These are phyloP conservation scores for Perkinsus olseni DNA, from an alignment of 169 alveolate genomes.

Conservation along the genomic window DNA sequence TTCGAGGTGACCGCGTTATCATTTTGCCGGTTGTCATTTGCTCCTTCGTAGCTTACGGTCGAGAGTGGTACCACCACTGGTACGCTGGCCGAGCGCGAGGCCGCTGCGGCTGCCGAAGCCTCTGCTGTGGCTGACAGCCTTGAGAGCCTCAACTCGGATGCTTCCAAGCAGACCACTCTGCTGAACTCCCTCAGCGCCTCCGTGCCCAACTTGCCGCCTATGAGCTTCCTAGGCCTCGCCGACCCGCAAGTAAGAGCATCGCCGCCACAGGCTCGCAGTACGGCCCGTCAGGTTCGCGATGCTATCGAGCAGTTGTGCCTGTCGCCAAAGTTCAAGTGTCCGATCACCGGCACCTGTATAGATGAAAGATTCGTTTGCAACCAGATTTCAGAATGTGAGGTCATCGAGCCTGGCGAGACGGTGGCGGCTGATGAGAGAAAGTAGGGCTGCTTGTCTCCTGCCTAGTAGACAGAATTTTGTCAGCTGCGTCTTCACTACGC, in stretches of 20 bases:
- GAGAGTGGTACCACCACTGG: not conserved
- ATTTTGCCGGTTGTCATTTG: not conserved
- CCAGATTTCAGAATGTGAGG: not conserved
- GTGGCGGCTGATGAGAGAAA: too few species aligned
- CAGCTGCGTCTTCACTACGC: not conserved
- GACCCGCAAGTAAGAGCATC: not conserved
- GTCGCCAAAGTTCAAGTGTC: not conserved
- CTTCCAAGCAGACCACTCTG: not conserved
- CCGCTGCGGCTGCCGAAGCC: not conserved
- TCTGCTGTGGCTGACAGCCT: not conserved
- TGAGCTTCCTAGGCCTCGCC: not conserved
- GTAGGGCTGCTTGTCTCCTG: not conserved
- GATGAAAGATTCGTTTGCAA: not conserved
- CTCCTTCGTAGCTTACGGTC: not conserved
- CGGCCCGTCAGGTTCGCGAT: not conserved
- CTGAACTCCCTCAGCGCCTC: not conserved
- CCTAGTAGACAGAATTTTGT: too few species aligned
- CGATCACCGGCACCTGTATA: not conserved
- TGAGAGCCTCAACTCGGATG: not conserved
- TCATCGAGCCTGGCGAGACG: not conserved
- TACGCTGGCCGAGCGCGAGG: not conserved
- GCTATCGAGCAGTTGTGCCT: not conserved
- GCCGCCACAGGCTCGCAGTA: not conserved
- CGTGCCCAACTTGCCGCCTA: not conserved
- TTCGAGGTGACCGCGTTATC: not conserved